Evolutionary conservation across 1,284 basidiomycete species (phyloP), one percentile per base, ranked within the genome.

Genomic region (Boletus smithii): DNA sequence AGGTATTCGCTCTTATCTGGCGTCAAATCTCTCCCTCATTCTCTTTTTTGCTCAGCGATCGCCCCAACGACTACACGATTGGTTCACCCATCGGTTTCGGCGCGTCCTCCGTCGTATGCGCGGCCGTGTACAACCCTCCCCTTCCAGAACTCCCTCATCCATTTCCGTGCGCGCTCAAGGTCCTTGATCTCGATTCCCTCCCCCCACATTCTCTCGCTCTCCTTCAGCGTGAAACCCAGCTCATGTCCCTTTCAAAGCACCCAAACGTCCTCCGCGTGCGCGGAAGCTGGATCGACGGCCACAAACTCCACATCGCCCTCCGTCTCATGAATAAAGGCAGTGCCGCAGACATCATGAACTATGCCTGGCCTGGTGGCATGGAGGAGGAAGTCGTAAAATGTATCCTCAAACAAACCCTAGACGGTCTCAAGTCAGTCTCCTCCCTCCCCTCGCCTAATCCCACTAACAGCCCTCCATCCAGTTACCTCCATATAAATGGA

Each of bases 221-320:
- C 32, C 75, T 93, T 9, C 83, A 85, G 54, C 76, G 89, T 44
- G 92, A 95, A 68, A 94, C 92, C 0, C 89, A 89, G 46, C 76
- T 95, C 38, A 95, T 95, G 92, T 91, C 89, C 3, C 75, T 95
- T 3, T 89, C 85, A n/a, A 95, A 95, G 62, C 91, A 95, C 55
- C 91, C 91, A 22, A 93, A 95, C 57, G 89, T 95, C 6, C 75
- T 95, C 16, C 83, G 91, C 48, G 92, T 95, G 2, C 83, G 92
- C 55, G 91, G 91, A 10, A 86, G 85, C 33, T 95, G 92, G 92
- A 81, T 90, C 59, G 75, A 83, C 7, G 91, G 87, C 31, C 81
- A 87, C 65, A 89, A 88, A 61, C 76, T 95, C 5, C 81, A 83
- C 64, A 95, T 95, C 51, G 91, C 92, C 3, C 75, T 92, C 46